Evolutionary conservation across 352 stramenopile genomes (phyloP), one percentile per base, ranked within the genome.

Genomic region (Blastocystis sp.): DNA sequence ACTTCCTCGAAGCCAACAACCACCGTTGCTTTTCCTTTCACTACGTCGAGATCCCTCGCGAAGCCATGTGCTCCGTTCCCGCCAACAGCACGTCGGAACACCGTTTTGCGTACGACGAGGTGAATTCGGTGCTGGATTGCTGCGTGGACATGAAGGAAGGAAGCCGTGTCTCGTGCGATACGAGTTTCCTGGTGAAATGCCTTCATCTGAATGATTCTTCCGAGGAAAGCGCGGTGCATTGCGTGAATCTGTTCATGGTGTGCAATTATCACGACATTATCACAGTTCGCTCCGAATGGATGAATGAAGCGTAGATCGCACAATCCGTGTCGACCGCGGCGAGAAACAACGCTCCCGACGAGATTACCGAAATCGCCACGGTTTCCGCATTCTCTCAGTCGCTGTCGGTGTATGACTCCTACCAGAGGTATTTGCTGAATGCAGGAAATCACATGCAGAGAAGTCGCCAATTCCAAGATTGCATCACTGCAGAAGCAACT

Each of bases 31-130:
- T 56, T 14, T 17, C 48, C 48, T 56, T 7, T 14, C 48, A 56
- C 48, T 76, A 76, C 21, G 48, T 76, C 19, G 66, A 76, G 28
- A 34, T 56, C 23, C 66, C 66, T 52, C 66, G 66, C n/a, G 21
- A 76, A n/a, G 41, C 66, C 2, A 11, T 76, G 10, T 76, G 66
- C 48, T 56, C 48, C 48, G 14, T 17, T 7, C 48, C 5, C 5
- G 5, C 14, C 5, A 65, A 34, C 59, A 38, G 21, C n/a, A 59
- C 66, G 40, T 48, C 66, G 7, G 41, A 40, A 10, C 41, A 59
- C 5, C 52, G 14, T 10, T 76, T 76, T n/a, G 41, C 66, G n/a
- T n/a, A 76, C 9, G 7, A 28, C 19, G 66, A 76, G 52, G 11
- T 45, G 23, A 28, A 34, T 4, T 1, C 10, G 23, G n/a, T 56